Percentiles rank a stretch among this genome's conserved stretches.
These are phyloP conservation scores for Neonectria coccinea DNA, from an alignment of 2,329 filamentous ascomycete species.

Conservation along the genomic window DNA sequence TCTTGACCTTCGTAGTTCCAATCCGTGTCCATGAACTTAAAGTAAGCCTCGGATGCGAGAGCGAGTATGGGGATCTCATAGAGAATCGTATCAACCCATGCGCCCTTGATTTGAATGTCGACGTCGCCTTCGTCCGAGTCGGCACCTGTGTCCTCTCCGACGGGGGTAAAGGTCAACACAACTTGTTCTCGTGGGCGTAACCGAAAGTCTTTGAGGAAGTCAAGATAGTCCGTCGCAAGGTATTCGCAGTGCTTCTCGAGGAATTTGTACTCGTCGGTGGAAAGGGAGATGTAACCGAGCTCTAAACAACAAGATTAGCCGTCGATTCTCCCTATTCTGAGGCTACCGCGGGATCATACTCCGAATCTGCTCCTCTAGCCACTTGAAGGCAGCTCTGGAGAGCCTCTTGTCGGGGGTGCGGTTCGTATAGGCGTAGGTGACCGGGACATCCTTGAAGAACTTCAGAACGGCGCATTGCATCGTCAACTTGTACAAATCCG, in stretches of 20 bases:
- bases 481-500: conserved; percentile 92
- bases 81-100: conserved; percentile 95
- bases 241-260: conserved; percentile 84
- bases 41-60: conserved; percentile 94
- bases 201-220: conserved; percentile 84
- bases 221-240: conserved; percentile 80
- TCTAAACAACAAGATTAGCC: conserved; percentile 63
- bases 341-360: conserved; percentile 63
- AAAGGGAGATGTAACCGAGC: conserved; percentile 83
- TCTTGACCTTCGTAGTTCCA: conserved; percentile 92
- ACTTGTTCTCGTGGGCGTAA: conserved; percentile 87
- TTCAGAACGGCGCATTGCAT: conserved; percentile 98
- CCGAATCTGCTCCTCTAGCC: conserved; percentile 85
- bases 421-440: conserved; percentile 95
- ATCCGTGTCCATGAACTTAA: conserved; percentile 93
- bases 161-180: conserved; percentile 71
- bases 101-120: conserved; percentile 79
- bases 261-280: conserved; percentile 82
- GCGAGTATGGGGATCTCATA: conserved; percentile 97
- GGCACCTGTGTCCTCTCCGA: conserved; percentile 67
- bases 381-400: conserved; percentile 82
- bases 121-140: conserved; percentile 80
- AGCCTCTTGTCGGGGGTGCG: conserved; percentile 94
- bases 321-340: not conserved
- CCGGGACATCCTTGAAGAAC: conserved; percentile 84